Evolutionary conservation across 139 green algal species (phyloP), one percentile per base, ranked within the genome.

Genomic region (Pycnococcus provasolii): DNA sequence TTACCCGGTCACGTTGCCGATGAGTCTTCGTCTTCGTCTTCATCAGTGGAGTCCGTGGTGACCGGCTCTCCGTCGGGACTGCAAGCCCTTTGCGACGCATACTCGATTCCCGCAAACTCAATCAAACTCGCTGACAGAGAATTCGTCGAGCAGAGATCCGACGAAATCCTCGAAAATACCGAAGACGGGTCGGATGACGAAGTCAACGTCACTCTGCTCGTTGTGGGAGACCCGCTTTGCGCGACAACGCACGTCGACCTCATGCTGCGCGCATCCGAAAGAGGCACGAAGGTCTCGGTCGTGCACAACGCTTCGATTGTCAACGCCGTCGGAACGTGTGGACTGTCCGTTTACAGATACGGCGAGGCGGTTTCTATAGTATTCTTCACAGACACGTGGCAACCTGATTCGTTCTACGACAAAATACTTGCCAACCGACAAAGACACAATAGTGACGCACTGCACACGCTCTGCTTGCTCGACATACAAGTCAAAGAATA

Each of bases 311-410:
- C 92, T 2, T 91, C 80, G 43, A 89, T 98, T 47, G 89, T 98
- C 79, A 98, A 95, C 59, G 92, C 92, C 1, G 2, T 77, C 0
- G 91, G 90, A 2, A 87, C 84, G 0, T 92, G 82, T 52, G 91
- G 91, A 1, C 78, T 97, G 71, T 86, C 94, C 77, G 88, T 98
- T 44, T 98, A 98, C 75, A 70, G 86, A 26, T 98, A 87, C 67
- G 92, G 92, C 1, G 92, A 98, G 86, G 79, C 85, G 0, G 58
- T 98, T 0, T 96, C 87, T 26, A 90, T 98, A 8, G 85, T 94
- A 0, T 98, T 98, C 79, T 98, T 98, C 82, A 97, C 91, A 7
- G 85, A 95, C 13, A 94, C 75, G 0, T 98, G 92, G 92, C 80
- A 83, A 0, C 92, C 92, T 0, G 85, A 96, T 73, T 88, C 77